A percentile compares a stretch with the other conserved stretches of the same genome.
Conservation (phyloP, 768 basidiomycete genomes). For the Cyclocybe aegerita region DNA sequence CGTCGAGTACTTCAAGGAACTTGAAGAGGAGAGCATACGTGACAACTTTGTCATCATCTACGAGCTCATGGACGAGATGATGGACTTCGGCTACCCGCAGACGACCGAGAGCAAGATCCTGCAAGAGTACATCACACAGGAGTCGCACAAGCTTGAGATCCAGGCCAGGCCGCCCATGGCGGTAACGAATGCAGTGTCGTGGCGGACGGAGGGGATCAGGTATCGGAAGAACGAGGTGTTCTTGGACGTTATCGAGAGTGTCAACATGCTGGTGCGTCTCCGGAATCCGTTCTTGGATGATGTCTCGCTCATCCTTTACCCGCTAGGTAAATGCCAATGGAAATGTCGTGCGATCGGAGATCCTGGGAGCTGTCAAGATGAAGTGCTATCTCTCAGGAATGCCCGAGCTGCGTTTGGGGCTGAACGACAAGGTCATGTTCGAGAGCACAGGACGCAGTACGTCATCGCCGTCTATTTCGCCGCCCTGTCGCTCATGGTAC, state of each 20-base stretch:
- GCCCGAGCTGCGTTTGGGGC: constrained; percentile 92
- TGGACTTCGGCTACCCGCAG: constrained; percentile 99
- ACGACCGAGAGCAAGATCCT: constrained; percentile 99
- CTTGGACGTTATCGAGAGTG: constrained; percentile 96
- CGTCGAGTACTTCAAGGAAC: constrained; percentile 98
- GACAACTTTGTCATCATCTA: constrained; percentile 99
- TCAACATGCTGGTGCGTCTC: constrained; percentile 83
- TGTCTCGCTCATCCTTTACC: neutral
- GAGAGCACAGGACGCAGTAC: constrained; percentile 93
- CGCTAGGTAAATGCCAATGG: constrained; percentile 92
- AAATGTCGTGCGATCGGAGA: constrained; percentile 96
- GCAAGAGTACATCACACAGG: constrained; percentile 99
- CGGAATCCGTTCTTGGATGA: neutral
- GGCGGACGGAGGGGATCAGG: constrained; percentile 95
- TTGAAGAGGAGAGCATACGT: constrained; percentile 97
- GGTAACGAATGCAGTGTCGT: constrained; percentile 97
- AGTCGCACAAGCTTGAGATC: constrained; percentile 94
- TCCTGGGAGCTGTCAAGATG: constrained; percentile 99
- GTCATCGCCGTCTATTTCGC: constrained; percentile 24
- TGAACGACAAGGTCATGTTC: constrained; percentile 99
- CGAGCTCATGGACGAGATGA: constrained; percentile 99
- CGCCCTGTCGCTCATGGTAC: constrained; percentile 1
- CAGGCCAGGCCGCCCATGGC: constrained; percentile 93
- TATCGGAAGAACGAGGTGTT: constrained; percentile 99
- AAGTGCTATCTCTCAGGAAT: constrained; percentile 99